phyloP scores from a whole-genome alignment of 225 moss, liverwort and hornwort species.

The Marchantia paleacea region DNA sequence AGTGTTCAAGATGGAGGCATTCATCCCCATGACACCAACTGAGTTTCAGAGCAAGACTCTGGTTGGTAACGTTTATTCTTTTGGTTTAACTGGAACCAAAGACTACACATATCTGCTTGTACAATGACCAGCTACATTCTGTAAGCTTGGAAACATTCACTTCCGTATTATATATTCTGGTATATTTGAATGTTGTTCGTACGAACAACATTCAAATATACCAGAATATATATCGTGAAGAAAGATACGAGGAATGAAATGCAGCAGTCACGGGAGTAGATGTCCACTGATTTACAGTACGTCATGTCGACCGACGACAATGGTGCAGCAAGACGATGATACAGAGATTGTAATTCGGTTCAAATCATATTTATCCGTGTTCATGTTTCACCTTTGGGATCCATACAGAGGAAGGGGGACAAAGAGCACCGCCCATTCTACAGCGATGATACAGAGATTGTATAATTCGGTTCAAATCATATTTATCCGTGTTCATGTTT shows the following conservation, averaged over 20 bases:
- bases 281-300: neutral
- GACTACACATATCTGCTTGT: neutral
- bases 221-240: neutral
- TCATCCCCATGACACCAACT: no score
- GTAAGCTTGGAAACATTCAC: neutral
- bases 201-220: neutral
- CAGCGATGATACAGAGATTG: no score
- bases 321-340: neutral
- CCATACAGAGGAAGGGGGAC: no score
- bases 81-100: no score
- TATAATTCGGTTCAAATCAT: no score
- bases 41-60: no score
- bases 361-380: no score
- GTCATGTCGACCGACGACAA: neutral
- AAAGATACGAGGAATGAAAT: neutral
- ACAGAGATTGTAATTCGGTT: no score
- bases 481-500: no score
- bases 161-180: neutral
- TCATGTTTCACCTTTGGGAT: no score
- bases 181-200: neutral
- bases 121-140: neutral
- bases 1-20: no score
- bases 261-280: neutral
- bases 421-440: neutral
- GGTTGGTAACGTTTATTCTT: no score